Conservation (phyloP, 139 green algal genomes). For the Chlorella sorokiniana region DNA sequence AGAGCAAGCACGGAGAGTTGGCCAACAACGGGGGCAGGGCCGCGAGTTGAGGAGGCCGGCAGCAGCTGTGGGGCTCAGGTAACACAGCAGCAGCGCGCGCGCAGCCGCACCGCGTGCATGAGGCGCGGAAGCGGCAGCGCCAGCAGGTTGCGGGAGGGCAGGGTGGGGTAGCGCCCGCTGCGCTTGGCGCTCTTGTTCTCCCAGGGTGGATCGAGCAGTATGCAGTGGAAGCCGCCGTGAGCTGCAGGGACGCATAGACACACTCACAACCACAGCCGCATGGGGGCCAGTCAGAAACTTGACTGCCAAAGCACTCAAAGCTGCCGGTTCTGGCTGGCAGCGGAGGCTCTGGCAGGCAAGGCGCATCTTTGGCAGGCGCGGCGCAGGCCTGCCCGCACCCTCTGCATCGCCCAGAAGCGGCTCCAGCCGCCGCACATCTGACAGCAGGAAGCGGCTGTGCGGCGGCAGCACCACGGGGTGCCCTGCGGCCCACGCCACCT, state of each 20-base stretch:
- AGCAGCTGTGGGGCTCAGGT: neutral
- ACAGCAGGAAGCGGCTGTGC: conserved; percentile 54
- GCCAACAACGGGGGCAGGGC: too few relatives aligned
- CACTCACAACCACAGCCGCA: too few relatives aligned
- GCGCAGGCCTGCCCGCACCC: neutral
- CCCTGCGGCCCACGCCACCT: conserved; percentile 20
- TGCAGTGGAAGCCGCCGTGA: conserved; percentile 43
- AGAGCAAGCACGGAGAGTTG: too few relatives aligned
- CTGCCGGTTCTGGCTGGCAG: too few relatives aligned
- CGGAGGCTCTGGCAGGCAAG: too few relatives aligned
- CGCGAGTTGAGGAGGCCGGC: neutral
- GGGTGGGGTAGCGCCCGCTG: conserved; percentile 56
- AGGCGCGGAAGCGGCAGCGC: conserved; percentile 57
- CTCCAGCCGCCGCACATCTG: conserved; percentile 45
- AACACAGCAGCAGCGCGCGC: neutral
- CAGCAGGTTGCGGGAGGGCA: conserved; percentile 70
- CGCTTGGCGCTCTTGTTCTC: conserved; percentile 72
- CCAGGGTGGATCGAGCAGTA: conserved; percentile 81
- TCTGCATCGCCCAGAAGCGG: conserved; percentile 46
- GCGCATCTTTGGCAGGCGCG: too few relatives aligned
- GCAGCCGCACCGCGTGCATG: conserved; percentile 33
- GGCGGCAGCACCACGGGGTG: conserved; percentile 53
- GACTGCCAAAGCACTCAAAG: too few relatives aligned
- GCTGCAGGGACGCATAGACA: neutral
- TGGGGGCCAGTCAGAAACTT: too few relatives aligned